phyloP scores from a whole-genome alignment of 441 rosid species.

The Corymbia citriodora region DNA sequence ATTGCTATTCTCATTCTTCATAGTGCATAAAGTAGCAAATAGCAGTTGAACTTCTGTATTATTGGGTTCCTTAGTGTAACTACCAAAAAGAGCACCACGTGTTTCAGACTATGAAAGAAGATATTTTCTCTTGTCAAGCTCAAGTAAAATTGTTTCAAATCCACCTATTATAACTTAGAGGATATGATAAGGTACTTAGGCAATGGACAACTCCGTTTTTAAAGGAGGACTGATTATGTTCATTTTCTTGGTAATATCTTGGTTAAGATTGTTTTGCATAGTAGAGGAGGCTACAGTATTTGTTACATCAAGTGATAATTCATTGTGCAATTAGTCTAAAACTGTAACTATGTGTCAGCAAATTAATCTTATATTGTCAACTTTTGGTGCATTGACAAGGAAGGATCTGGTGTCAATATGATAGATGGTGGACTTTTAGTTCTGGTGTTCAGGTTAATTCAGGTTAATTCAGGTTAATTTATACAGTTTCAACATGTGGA shows the following conservation, averaged over 20 bases:
- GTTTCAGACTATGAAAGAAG: background rate
- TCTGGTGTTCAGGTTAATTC: background rate
- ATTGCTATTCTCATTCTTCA: background rate
- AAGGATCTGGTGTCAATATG: background rate
- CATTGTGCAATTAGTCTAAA: background rate
- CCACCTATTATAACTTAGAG: background rate
- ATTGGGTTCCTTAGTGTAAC: background rate
- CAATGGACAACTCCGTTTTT: background rate
- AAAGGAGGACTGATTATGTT: background rate
- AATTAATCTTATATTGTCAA: background rate
- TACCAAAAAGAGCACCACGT: background rate
- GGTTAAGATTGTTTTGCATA: background rate
- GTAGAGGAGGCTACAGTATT: background rate
- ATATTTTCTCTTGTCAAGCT: background rate
- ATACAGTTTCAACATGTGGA: background rate
- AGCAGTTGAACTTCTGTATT: background rate
- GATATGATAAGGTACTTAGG: background rate
- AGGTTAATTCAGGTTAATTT: no score
- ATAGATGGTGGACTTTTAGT: background rate
- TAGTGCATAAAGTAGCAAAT: background rate
- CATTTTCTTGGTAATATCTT: background rate
- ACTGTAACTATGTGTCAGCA: background rate
- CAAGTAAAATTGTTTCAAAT: background rate
- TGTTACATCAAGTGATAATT: background rate
- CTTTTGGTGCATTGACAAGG: background rate